Conservation (phyloP, 2,329 filamentous ascomycete species). For the Microascus cirrosus region DNA sequence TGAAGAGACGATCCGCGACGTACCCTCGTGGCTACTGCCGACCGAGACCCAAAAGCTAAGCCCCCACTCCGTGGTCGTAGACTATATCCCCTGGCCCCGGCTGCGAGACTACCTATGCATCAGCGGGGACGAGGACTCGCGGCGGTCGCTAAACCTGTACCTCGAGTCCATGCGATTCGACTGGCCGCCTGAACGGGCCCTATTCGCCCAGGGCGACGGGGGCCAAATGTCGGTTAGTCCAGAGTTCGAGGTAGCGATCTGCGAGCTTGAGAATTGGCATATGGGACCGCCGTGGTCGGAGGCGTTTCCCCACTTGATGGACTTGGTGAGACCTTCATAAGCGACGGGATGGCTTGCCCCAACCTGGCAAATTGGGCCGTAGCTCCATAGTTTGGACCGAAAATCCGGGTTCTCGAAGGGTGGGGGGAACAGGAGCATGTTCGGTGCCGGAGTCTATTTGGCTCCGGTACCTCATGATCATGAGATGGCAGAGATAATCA, state of each 20-base stretch:
- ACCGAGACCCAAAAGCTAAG: conserved; percentile 6
- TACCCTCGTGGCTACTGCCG: conserved; percentile 7
- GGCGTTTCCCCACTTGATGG: background rate
- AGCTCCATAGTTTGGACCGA: too few relatives aligned
- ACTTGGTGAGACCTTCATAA: background rate
- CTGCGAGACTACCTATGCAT: conserved; percentile 9
- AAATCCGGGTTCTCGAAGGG: too few relatives aligned
- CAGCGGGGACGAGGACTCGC: conserved; percentile 4
- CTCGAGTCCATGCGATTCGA: conserved; percentile 6
- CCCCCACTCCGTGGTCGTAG: conserved; percentile 7
- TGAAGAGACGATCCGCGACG: conserved; percentile 4
- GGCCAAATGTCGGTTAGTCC: background rate
- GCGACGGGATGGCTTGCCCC: too few relatives aligned
- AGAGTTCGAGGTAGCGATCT: background rate
- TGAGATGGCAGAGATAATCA: too few relatives aligned
- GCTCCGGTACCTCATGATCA: too few relatives aligned
- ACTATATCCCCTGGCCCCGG: conserved; percentile 9
- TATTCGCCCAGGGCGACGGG: background rate
- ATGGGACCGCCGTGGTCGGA: background rate
- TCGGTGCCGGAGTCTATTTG: too few relatives aligned
- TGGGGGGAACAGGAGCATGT: too few relatives aligned
- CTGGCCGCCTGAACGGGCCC: background rate
- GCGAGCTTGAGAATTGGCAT: background rate
- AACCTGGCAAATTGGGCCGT: too few relatives aligned
- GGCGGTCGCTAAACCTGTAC: conserved; percentile 7